phyloP scores from a whole-genome alignment of 75 land plant genomes.

The Selaginella moellendorffii region DNA sequence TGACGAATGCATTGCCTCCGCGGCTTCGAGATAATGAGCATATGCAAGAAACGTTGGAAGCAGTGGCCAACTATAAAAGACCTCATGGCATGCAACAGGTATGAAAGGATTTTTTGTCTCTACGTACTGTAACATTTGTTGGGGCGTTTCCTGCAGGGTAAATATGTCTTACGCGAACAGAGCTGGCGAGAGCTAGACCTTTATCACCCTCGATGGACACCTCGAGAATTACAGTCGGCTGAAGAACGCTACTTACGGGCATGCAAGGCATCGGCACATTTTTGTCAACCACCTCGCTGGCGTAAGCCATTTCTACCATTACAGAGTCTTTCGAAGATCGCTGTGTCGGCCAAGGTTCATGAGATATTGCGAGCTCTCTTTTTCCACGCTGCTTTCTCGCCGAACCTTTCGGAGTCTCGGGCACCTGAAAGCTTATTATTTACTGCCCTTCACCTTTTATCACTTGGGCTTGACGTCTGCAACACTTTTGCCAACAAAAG shows the following conservation, averaged over 20 bases:
- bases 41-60: conserved; percentile 50
- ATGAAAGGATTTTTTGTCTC: too few species aligned
- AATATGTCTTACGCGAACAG: conserved; percentile 45
- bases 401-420: conserved; percentile 38
- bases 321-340: conserved; percentile 33
- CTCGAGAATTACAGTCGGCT: conserved; percentile 71
- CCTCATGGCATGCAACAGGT: conserved; percentile 98
- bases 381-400: conserved; percentile 55
- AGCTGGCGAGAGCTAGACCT: conserved; percentile 88
- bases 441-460: conserved; percentile 64
- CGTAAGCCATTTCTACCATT: conserved; percentile 49
- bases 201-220: conserved; percentile 86
- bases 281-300: conserved; percentile 72
- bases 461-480: conserved; percentile 69
- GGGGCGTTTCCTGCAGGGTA: conserved; percentile 80
- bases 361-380: conserved; percentile 55
- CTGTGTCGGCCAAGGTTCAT: conserved; percentile 40
- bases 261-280: conserved; percentile 53
- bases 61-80: conserved; percentile 49
- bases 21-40: conserved; percentile 57
- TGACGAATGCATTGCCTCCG: conserved; percentile 67
- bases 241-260: conserved; percentile 76
- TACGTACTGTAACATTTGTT: too few species aligned
- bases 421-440: conserved; percentile 77
- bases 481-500: not conserved